These are phyloP conservation scores for Fragaria ananassa DNA, from an alignment of 306 rosid species.

Conservation along the genomic window DNA sequence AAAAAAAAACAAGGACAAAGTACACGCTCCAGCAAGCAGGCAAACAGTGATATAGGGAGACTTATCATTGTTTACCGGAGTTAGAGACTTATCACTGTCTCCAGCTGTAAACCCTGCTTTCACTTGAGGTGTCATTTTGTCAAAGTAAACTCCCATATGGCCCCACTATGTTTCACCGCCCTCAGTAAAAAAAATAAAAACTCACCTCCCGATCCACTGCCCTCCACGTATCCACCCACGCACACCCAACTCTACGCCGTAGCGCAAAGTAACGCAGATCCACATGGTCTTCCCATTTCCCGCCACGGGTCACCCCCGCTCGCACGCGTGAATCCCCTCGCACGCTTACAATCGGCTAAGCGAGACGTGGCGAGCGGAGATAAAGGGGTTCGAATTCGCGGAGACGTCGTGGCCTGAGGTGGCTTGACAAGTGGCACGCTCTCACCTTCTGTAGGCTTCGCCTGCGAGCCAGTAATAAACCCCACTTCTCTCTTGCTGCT, in stretches of 20 bases:
- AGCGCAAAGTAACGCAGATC: background rate
- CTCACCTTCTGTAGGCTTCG: slow-evolving; percentile 18
- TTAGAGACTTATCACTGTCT: too few relatives aligned
- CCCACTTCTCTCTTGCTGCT: background rate
- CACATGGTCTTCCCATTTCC: background rate
- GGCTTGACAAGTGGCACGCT: slow-evolving; percentile 61
- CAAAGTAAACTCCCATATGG: background rate
- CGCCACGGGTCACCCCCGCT: background rate
- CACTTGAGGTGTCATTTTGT: background rate
- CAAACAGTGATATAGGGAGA: too few relatives aligned
- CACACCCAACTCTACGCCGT: background rate
- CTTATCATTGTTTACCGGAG: too few relatives aligned
- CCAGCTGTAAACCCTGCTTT: background rate
- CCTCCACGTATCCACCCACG: slow-evolving; percentile 3
- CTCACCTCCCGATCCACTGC: background rate
- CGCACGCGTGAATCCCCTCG: slow-evolving; percentile 9
- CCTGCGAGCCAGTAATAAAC: slow-evolving; percentile 30
- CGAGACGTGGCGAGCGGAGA: slow-evolving; percentile 56
- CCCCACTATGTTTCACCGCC: background rate
- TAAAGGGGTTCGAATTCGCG: slow-evolving; percentile 36
- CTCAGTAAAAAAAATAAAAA: background rate
- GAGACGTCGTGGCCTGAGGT: slow-evolving; percentile 41
- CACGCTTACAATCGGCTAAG: slow-evolving; percentile 33
- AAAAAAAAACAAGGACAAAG: background rate
- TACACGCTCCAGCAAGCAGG: too few relatives aligned